These are phyloP conservation scores for Gossypium rotundifolium DNA, from an alignment of 345 rosid species.

Conservation along the genomic window DNA sequence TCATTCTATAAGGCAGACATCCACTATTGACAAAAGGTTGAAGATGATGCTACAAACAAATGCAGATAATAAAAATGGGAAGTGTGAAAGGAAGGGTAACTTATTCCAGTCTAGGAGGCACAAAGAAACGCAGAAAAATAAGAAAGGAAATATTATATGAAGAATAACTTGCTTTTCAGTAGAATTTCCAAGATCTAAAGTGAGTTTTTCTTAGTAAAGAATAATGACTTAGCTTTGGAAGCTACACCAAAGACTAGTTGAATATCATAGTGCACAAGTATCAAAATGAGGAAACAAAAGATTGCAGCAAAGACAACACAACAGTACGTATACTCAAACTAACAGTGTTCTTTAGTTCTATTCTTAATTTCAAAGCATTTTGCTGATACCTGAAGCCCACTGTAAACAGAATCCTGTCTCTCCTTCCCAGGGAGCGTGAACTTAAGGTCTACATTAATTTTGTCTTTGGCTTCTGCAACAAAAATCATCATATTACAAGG, in stretches of 20 bases:
- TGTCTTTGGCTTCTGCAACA: conserved; percentile 46
- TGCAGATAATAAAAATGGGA: neutral
- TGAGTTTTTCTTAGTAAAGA: neutral
- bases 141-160: neutral
- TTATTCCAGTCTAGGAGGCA: neutral
- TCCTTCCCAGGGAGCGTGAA: conserved; percentile 90
- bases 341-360: neutral
- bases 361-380: neutral
- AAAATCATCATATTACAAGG: conserved; percentile 14
- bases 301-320: neutral
- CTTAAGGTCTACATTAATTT: conserved; percentile 52
- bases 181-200: neutral
- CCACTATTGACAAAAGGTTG: neutral
- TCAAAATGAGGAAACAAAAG: neutral
- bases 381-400: conserved; percentile 72
- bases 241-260: neutral
- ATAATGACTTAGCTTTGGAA: neutral
- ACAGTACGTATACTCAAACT: neutral
- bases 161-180: neutral
- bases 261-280: neutral
- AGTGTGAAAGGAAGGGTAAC: neutral
- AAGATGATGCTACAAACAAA: neutral
- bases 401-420: conserved; percentile 91
- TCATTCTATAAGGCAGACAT: neutral
- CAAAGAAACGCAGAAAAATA: neutral